phyloP scores from a whole-genome alignment of 1,284 basidiomycete species.

The Porodaedalea pini region DNA sequence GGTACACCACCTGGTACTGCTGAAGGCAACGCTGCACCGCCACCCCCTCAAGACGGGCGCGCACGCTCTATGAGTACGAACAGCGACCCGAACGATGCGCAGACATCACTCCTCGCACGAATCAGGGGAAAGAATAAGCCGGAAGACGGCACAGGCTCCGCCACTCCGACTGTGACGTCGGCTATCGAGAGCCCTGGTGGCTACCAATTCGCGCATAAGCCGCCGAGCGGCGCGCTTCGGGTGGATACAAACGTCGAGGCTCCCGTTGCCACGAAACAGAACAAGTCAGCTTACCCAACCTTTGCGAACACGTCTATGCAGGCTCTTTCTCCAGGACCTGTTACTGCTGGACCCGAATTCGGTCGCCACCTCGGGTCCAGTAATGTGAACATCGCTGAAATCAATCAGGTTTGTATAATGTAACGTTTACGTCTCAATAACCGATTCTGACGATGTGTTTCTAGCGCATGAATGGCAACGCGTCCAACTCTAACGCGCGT shows the following conservation, averaged over 20 bases:
- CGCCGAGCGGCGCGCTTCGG: constrained; percentile 60
- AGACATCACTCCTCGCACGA: constrained; percentile 67
- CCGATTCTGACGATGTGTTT: constrained; percentile 20
- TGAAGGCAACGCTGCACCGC: constrained; percentile 37
- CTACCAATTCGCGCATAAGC: constrained; percentile 46
- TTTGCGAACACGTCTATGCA: constrained; percentile 71
- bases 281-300: constrained; percentile 78
- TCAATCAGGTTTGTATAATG: constrained; percentile 50
- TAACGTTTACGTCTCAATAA: not conserved
- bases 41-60: constrained; percentile 51
- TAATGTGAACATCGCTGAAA: constrained; percentile 66
- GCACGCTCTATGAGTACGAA: constrained; percentile 67
- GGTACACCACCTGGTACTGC: constrained; percentile 46
- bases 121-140: constrained; percentile 65
- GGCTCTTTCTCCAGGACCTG: constrained; percentile 68
- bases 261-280: constrained; percentile 59
- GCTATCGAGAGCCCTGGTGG: constrained; percentile 31
- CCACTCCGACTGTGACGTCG: constrained; percentile 16
- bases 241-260: constrained; percentile 62
- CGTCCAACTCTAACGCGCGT: constrained; percentile 52
- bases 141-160: constrained; percentile 29
- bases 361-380: constrained; percentile 62
- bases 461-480: constrained; percentile 50
- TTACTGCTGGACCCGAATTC: constrained; percentile 78
- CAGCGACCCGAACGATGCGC: constrained; percentile 71